Evolutionary conservation across 2,329 filamentous ascomycete genomes (phyloP).

Genomic region (Xylariales sp.): DNA sequence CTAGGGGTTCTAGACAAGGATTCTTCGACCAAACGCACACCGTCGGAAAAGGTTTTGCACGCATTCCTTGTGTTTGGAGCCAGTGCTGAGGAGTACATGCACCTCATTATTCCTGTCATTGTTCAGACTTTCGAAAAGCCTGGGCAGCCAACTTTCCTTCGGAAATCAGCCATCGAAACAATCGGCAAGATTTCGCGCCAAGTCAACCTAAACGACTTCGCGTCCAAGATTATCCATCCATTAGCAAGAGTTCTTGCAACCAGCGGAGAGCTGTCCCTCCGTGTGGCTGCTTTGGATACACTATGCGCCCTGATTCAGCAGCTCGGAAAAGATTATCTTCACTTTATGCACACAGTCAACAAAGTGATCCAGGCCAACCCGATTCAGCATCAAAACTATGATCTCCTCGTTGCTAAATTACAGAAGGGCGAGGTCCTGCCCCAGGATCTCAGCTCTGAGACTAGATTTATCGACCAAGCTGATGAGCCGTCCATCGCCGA

Average conservation of each 20-base stretch:
- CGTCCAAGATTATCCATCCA: slow-evolving; percentile 93
- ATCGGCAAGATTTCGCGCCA: slow-evolving; percentile 91
- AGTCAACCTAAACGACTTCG: slow-evolving; percentile 96
- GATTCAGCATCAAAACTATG: slow-evolving; percentile 86
- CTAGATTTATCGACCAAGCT: slow-evolving; percentile 69
- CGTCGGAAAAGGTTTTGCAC: slow-evolving; percentile 87
- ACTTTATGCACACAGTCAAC: slow-evolving; percentile 91
- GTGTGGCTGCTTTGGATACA: slow-evolving; percentile 84
- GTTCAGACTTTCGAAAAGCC: slow-evolving; percentile 91
- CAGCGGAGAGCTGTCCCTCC: slow-evolving; percentile 66
- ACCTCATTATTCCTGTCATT: slow-evolving; percentile 93
- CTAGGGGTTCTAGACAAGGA: slow-evolving; percentile 90
- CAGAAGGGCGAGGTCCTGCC: slow-evolving; percentile 94
- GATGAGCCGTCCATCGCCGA: slow-evolving; percentile 82
- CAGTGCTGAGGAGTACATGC: slow-evolving; percentile 98
- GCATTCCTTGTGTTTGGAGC: slow-evolving; percentile 94
- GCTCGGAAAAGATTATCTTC: slow-evolving; percentile 88
- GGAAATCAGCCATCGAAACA: slow-evolving; percentile 89
- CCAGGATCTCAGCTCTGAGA: slow-evolving; percentile 85
- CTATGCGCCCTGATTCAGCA: slow-evolving; percentile 95
- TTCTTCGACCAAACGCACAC: slow-evolving; percentile 65
- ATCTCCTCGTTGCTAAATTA: slow-evolving; percentile 85
- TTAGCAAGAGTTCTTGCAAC: slow-evolving; percentile 72
- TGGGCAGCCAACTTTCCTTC: slow-evolving; percentile 71
- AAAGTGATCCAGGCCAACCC: slow-evolving; percentile 77